These are phyloP conservation scores for Teratosphaeria epicoccoides DNA, from an alignment of 2,329 filamentous ascomycete genomes.

Conservation along the genomic window DNA sequence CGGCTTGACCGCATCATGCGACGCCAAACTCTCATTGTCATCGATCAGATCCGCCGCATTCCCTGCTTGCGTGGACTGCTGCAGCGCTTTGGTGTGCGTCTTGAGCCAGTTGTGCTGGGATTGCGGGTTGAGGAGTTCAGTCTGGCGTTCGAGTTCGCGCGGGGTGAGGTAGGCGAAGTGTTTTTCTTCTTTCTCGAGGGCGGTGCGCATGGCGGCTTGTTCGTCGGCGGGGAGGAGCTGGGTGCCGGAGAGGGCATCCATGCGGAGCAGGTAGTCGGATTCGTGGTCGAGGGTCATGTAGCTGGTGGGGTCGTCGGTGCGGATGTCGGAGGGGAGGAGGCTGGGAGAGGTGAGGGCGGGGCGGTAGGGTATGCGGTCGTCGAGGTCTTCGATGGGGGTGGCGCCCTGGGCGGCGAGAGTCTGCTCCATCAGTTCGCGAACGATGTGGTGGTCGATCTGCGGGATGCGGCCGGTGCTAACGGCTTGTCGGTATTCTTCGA, in stretches of 20 bases:
- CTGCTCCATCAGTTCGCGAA: slow-evolving; percentile 23
- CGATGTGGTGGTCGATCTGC: slow-evolving; percentile 21
- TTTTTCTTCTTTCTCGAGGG: slow-evolving; percentile 13
- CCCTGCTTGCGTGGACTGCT: slow-evolving; percentile 2
- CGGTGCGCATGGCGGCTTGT: slow-evolving; percentile 28
- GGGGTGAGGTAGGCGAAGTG: slow-evolving; percentile 30
- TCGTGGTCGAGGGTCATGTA: slow-evolving; percentile 62
- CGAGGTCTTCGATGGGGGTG: slow-evolving; percentile 27
- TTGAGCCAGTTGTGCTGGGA: slow-evolving; percentile 90
- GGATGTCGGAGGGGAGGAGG: neutral
- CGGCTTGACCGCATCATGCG: slow-evolving; percentile 58
- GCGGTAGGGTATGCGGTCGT: slow-evolving; percentile 32
- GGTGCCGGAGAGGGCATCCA: slow-evolving; percentile 45
- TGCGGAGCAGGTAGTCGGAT: slow-evolving; percentile 59
- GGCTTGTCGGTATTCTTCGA: slow-evolving; percentile 26
- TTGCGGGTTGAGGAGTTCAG: slow-evolving; percentile 65
- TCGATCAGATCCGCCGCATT: slow-evolving; percentile 19
- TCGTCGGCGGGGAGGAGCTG: slow-evolving; percentile 22
- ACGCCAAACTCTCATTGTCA: slow-evolving; percentile 66
- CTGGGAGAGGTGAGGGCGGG: slow-evolving; percentile 2
- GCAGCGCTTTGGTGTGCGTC: slow-evolving; percentile 12
- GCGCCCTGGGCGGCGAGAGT: slow-evolving; percentile 21
- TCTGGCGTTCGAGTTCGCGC: slow-evolving; percentile 36
- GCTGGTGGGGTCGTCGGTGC: slow-evolving; percentile 16
- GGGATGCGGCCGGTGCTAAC: slow-evolving; percentile 24